Base-by-base conservation (phyloP, 1,139 yeast species). In the Suhomyces ambrosiae region DNA sequence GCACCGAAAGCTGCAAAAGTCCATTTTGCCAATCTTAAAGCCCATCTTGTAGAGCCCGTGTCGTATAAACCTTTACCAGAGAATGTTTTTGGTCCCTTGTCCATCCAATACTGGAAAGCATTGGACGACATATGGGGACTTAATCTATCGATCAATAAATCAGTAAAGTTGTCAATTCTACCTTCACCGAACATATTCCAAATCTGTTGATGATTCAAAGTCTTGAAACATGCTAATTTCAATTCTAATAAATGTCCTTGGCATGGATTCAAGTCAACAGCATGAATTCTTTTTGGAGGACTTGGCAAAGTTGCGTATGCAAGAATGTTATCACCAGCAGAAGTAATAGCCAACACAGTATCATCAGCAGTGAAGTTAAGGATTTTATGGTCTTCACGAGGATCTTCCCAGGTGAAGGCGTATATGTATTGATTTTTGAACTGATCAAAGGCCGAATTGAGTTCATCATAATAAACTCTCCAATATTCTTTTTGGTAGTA, bases 341-440 rank as follows among this genome's bases (percentile, higher is more conserved):
- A 84, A 7, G 95, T 85, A 42, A 86, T 86, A 17, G 92, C 92
- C 50, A 86, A 71, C 7, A 86, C 86, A 1, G 87, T 82, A 53
- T 86, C 95, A 22, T 75, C 70, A 11, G 78, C 63, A 26, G 71
- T 68, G 50, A 86, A 69, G 35, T 80, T 74, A 49, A 86, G 70
- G 42, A 86, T 81, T 30, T 73, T 71, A 46, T 80, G 76, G 61
- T 86, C 95, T 61, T 84, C 94, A 41, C 85, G 74, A 23, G 95
- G 95, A 57, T 86, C 95, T 62, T 86, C 95, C 95, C 95, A 86
- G 7, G 94, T 86, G 62, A 86, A 86, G 3, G 95, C 90, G 56
- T 86, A 86, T 42, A 86, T 86, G 59, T 84, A 86, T 61, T 85
- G 89, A 56, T 83, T 74, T 42, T 76, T 79, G 67, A 86, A 86